These are phyloP conservation scores for Phialophora tarda DNA, from an alignment of 2,329 filamentous ascomycete genomes.

Conservation along the genomic window DNA sequence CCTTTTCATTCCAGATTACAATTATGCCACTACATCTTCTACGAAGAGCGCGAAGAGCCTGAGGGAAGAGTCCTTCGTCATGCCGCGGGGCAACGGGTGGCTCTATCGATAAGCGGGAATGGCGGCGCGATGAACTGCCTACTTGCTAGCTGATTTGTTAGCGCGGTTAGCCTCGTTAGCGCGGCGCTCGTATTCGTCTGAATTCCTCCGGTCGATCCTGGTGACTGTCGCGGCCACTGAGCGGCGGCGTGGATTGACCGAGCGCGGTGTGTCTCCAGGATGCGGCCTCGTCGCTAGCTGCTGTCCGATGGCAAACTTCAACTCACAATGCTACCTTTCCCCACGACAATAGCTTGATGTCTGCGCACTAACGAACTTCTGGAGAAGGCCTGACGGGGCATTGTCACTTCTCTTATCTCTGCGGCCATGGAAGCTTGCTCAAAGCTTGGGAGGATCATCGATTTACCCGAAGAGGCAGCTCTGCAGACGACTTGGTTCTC, in stretches of 20 bases:
- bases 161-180: background rate
- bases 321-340: constrained; percentile 26
- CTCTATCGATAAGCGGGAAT: background rate
- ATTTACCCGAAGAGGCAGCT: constrained; percentile 28
- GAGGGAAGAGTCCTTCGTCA: too few species aligned
- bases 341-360: constrained; percentile 12
- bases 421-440: constrained; percentile 10
- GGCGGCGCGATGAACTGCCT: background rate
- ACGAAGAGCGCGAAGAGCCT: background rate
- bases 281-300: background rate
- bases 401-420: constrained; percentile 21
- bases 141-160: background rate
- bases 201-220: background rate
- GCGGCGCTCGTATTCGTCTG: background rate
- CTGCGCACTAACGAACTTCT: constrained; percentile 10
- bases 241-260: background rate
- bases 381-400: background rate
- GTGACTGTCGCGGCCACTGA: background rate
- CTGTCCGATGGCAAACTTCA: background rate
- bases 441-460: constrained; percentile 5
- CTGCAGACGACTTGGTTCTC: background rate
- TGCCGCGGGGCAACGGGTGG: background rate
- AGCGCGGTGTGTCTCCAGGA: background rate
- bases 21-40: background rate
- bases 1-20: background rate